Evolutionary conservation across 2,329 filamentous ascomycete genomes (phyloP), one percentile per base, ranked within the genome.

Genomic region (Penicillium italicum): DNA sequence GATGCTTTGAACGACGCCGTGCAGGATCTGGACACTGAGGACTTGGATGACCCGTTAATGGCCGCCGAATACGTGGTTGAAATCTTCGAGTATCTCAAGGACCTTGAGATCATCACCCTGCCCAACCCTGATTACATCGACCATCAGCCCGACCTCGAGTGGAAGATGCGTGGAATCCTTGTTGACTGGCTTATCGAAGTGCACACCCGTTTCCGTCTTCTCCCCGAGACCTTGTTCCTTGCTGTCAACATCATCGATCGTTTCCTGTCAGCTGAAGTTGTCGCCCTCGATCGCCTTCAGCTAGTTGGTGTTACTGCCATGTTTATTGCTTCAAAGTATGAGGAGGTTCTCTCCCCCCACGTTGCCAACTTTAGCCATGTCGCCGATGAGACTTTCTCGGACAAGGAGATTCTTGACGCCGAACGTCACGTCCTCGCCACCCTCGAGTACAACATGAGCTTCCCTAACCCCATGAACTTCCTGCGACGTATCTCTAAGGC

Each of bases 401-500:
- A 97, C 74, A 86, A 90, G 43, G 94, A 99, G 78, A 97, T 99
- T 64, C 82, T 99, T 37, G 93, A 90, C 70, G 94, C 94, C n/a
- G 94, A 99, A 77, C 89, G 94, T 64, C 96, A 95, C 73, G 87
- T 99, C 63, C 86, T 99, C 50, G 85, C 85, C 63, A 91, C 91
- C 6, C 84, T 99, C 59, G 88, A 97, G 78, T 99, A 97, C 74
- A 93, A 99, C 72, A 85, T 99, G 62, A 97, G 92, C 80, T 99
- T 97, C 72, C 94, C 94, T 54, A 99, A 99, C 77, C 94, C 94
- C 22, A 99, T 99, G 94, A 99, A 99, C 83, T 99, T 99, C 80
- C 85, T 99, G 58, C 90, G 94, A 62, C 90, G 95, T 65, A 96
- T 99, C 76, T 97, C 93, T 59, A 99, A 99, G 82, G 95, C 94